Evolutionary conservation across 345 rosid genomes (phyloP), one percentile per base, ranked within the genome.

Genomic region (Geranium rotundifolium): DNA sequence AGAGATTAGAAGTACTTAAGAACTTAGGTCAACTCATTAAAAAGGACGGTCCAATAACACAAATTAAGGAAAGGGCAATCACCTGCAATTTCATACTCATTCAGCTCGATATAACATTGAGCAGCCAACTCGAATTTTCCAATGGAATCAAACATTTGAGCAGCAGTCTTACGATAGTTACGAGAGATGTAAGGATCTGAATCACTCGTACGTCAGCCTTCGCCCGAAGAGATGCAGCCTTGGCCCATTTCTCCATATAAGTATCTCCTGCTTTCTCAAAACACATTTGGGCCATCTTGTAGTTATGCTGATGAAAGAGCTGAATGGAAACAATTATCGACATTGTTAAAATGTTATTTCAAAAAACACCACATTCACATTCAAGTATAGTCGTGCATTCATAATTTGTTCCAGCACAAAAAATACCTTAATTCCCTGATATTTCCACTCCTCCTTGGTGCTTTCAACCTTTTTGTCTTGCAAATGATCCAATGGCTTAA

Each of bases 381-480:
- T n/a, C n/a, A n/a, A n/a, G n/a, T n/a, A n/a, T n/a, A n/a, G n/a
- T n/a, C n/a, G n/a, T n/a, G n/a, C n/a, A n/a, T n/a, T n/a, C n/a
- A n/a, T n/a, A n/a, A n/a, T n/a, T n/a, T n/a, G n/a, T n/a, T n/a
- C n/a, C n/a, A n/a, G n/a, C n/a, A n/a, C n/a, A n/a, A n/a, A n/a
- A n/a, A n/a, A 41, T 6, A 41, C 50, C 50, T 4, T 9, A 41
- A 41, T 12, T 41, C 50, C 50, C 50, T 13, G 50, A 9, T 6
- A 41, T 13, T 9, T 9, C 50, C 50, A 41, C 13, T 41, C 50
- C 50, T 41, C 14, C 10, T 41, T 41, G 12, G 13, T 81, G 73
- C 82, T 77, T 17, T 69, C 62, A 57, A 75, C 79, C 70, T 69
- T 73, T 80, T 76, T 75, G 64, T 72, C 77, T 37, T 67, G 73